These are phyloP conservation scores for Aspergillus transmontanensis DNA, from an alignment of 2,329 filamentous ascomycete genomes.

Conservation along the genomic window DNA sequence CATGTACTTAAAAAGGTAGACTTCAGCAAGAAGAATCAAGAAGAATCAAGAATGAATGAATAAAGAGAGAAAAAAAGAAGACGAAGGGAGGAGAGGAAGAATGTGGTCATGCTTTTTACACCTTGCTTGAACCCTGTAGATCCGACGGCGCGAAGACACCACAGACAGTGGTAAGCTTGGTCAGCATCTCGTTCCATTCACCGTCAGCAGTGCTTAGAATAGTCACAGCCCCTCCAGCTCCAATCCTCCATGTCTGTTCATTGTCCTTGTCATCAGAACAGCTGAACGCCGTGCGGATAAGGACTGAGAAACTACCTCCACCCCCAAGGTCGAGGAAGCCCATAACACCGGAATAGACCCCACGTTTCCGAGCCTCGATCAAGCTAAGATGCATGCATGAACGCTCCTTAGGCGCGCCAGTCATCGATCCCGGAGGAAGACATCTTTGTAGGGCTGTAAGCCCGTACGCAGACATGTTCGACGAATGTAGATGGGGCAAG, in stretches of 20 bases:
- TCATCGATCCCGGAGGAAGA: slow-evolving; percentile 93
- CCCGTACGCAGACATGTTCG: slow-evolving; percentile 50
- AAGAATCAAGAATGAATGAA: not conserved
- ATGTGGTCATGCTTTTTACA: slow-evolving; percentile 9
- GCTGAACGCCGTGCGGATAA: slow-evolving; percentile 77
- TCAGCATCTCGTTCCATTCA: slow-evolving; percentile 90
- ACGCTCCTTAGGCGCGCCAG: slow-evolving; percentile 90
- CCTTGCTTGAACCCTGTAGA: slow-evolving; percentile 9
- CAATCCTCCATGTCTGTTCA: slow-evolving; percentile 69
- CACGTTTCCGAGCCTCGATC: slow-evolving; percentile 67
- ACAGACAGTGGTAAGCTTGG: slow-evolving; percentile 61
- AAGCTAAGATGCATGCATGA: slow-evolving; percentile 78
- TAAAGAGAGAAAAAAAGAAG: not conserved
- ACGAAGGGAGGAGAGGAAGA: not conserved
- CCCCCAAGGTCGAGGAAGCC: slow-evolving; percentile 89
- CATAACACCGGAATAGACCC: slow-evolving; percentile 84
- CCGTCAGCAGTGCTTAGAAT: slow-evolving; percentile 76
- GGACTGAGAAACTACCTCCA: slow-evolving; percentile 85
- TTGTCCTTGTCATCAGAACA: slow-evolving; percentile 29
- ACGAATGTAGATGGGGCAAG: slow-evolving; percentile 32
- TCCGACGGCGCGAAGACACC: slow-evolving; percentile 41
- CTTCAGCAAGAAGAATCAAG: not conserved
- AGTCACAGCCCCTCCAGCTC: slow-evolving; percentile 89
- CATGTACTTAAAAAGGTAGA: not conserved
- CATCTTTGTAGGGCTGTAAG: slow-evolving; percentile 76